A percentile compares a stretch with the other conserved stretches of the same genome.
These are phyloP conservation scores for Talaromyces islandicus DNA, from an alignment of 2,329 filamentous ascomycete species.

Conservation along the genomic window DNA sequence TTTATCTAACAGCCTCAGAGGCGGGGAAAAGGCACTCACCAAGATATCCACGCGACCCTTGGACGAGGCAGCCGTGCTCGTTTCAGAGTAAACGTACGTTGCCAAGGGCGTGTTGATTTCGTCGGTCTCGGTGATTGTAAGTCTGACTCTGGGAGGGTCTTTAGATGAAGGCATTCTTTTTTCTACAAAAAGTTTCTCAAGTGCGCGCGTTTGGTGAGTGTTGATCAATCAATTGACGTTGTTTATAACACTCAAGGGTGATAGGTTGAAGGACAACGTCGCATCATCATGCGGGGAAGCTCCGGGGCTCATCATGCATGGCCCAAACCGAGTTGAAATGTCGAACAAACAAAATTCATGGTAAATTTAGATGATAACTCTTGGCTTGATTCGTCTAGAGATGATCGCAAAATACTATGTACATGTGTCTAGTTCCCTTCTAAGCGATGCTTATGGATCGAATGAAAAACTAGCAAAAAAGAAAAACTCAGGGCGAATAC, in stretches of 20 bases:
- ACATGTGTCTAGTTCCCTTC: background rate
- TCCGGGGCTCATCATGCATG: background rate
- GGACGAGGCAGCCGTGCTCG: conserved; percentile 4
- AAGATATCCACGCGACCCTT: conserved; percentile 41
- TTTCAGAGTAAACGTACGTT: conserved; percentile 44
- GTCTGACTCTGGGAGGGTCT: background rate
- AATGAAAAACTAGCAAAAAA: background rate
- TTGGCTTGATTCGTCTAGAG: background rate
- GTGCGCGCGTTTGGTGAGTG: background rate
- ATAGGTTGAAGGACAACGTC: background rate
- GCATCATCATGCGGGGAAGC: background rate
- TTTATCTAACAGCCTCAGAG: background rate
- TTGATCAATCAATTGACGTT: background rate
- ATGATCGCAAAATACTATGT: background rate
- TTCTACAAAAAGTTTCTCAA: background rate
- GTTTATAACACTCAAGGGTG: background rate
- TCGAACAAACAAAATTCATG: background rate
- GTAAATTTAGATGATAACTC: background rate
- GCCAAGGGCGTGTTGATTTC: conserved; percentile 45
- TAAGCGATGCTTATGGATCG: background rate
- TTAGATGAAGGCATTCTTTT: background rate
- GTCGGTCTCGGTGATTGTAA: conserved; percentile 37
- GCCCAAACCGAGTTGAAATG: background rate
- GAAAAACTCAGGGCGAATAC: background rate
- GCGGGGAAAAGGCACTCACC: conserved; percentile 13